Base-by-base conservation (phyloP, 2,329 filamentous ascomycete genomes). In the Colletotrichum musae region DNA sequence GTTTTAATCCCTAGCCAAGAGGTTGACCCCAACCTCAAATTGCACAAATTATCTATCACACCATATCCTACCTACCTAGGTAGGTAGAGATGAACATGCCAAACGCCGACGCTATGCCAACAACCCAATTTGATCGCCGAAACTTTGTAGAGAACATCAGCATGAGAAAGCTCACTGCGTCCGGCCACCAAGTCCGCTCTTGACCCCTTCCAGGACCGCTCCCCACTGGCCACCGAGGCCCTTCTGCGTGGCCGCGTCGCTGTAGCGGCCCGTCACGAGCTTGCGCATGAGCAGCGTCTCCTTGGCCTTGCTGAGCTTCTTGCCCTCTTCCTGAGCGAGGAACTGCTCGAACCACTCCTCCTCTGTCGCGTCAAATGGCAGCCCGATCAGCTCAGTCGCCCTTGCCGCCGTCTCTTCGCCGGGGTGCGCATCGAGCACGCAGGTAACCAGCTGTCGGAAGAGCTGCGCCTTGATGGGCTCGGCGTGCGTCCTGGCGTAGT, bases 201-300 rank as follows among this genome's bases (percentile, higher is more conserved):
- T 86, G 73, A 88, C 84, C 0, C 86, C 86, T 62, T 88, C 85
- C 3, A 88, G 72, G 7, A 88, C 80, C 2, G 82, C 80, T 15
- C 80, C 83, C 86, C 86, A 88, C 12, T 82, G 80, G 0, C 83
- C 83, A 53, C 81, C 81, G 5, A 80, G 73, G 54, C 77, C 78
- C 70, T 84, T 82, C 64, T 86, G 81, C 4, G 80, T 75, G 4
- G 85, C 76, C 15, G 83, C 80, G 21, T 88, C 86, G 2, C 77
- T 77, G 63, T 90, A 83, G 65, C 85, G 88, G 13, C 93, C 92
- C 12, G 86, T 91, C 1, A 91, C 90, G 70, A 96, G 89, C 71
- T 87, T 89, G 73, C 93, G 88, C 86, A 94, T 92, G 73, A 94
- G 85, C 1, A 94, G 83, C 0, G 92, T 93, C 74, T 95, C 93